phyloP scores from a whole-genome alignment of 2,329 filamentous ascomycete species.

The Colletotrichum cordylinicola region DNA sequence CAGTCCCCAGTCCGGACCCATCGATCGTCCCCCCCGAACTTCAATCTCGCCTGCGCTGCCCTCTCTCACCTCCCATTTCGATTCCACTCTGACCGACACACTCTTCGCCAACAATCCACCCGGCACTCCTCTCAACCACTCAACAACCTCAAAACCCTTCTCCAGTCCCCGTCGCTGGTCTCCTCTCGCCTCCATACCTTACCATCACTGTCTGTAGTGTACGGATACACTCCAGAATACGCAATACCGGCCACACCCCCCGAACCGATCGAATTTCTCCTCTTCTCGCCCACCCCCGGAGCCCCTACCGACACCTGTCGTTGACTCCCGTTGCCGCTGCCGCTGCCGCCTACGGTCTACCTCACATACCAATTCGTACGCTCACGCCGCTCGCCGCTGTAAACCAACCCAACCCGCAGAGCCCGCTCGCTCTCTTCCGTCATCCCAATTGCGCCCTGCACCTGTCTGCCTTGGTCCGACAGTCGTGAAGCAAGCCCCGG shows the following conservation, averaged over 20 bases:
- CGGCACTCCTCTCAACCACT: background rate
- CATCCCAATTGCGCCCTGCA: conserved; percentile 1
- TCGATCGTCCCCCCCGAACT: conserved; percentile 5
- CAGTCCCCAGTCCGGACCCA: conserved; percentile 6
- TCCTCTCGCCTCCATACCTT: conserved; percentile 3
- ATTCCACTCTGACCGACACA: background rate
- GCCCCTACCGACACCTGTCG: background rate
- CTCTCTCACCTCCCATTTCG: background rate
- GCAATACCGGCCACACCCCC: background rate
- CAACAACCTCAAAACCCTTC: background rate
- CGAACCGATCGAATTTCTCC: background rate
- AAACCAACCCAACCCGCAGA: background rate
- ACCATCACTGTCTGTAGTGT: background rate
- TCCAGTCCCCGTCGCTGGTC: background rate
- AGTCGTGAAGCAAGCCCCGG: conserved; percentile 21
- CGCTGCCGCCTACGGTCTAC: background rate
- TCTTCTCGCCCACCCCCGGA: background rate
- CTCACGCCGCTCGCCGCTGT: background rate
- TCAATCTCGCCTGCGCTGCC: conserved; percentile 14
- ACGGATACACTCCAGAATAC: background rate
- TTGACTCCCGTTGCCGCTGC: background rate
- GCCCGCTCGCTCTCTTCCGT: background rate
- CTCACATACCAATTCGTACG: background rate
- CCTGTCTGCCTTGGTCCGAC: conserved; percentile 12
- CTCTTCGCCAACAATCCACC: background rate